These are phyloP conservation scores for Iberis amara DNA, from an alignment of 441 rosid genomes.

Conservation along the genomic window DNA sequence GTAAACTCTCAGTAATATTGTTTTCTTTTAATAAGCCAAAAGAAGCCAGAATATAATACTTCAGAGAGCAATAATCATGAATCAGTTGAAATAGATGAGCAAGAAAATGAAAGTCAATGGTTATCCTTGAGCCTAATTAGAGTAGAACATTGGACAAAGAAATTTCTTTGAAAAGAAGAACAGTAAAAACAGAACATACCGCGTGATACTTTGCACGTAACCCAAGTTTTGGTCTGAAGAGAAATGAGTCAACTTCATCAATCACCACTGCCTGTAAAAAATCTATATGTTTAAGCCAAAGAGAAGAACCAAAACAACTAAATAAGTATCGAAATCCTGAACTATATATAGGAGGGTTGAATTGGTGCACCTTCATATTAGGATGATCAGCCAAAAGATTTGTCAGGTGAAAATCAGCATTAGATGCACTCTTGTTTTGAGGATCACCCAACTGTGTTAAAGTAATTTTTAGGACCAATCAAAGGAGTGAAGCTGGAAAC, in stretches of 20 bases:
- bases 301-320: conserved; percentile 13
- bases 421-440: conserved; percentile 88
- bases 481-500: not conserved
- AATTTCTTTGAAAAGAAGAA: conserved; percentile 1
- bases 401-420: conserved; percentile 82
- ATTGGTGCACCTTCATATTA: conserved; percentile 73
- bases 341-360: not conserved
- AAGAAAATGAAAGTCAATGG: not conserved
- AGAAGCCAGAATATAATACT: conserved; percentile 2
- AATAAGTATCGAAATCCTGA: too few species aligned
- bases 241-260: conserved; percentile 88
- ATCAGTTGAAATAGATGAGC: conserved; percentile 1
- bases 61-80: too few species aligned
- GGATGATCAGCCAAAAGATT: conserved; percentile 93
- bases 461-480: conserved; percentile 23
- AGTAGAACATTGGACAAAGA: not conserved
- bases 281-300: conserved; percentile 5
- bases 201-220: conserved; percentile 82
- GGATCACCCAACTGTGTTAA: conserved; percentile 92
- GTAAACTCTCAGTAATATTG: not conserved
- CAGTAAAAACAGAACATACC: conserved; percentile 40
- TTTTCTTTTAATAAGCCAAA: not conserved
- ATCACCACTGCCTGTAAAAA: conserved; percentile 76
- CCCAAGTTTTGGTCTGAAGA: conserved; percentile 86
- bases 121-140: not conserved